These are phyloP conservation scores for Rhizopus arrhizus DNA, from an alignment of 371 early-diverging fungal species.

Conservation along the genomic window DNA sequence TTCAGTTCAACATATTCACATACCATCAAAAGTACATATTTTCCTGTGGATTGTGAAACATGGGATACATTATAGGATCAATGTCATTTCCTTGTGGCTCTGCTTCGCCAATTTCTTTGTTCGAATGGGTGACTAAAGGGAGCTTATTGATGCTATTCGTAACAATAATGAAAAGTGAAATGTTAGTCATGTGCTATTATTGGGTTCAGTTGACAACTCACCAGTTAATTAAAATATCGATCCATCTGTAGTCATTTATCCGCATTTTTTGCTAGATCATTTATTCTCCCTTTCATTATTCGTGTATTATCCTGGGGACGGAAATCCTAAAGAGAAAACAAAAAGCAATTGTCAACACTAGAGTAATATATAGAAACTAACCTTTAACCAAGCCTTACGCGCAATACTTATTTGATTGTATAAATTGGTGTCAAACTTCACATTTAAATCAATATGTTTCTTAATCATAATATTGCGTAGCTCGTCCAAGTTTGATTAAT, in stretches of 20 bases:
- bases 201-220: slow-evolving; percentile 13
- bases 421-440: slow-evolving; percentile 24
- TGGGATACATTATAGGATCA: slow-evolving; percentile 18
- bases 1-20: slow-evolving; percentile 18
- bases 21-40: slow-evolving; percentile 23
- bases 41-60: slow-evolving; percentile 21
- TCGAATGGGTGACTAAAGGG: slow-evolving; percentile 10
- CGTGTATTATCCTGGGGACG: slow-evolving; percentile 18
- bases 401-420: slow-evolving; percentile 23
- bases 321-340: slow-evolving; percentile 24
- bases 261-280: slow-evolving; percentile 13
- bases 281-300: slow-evolving; percentile 12
- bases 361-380: slow-evolving; percentile 20
- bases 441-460: slow-evolving; percentile 19
- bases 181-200: slow-evolving; percentile 17
- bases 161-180: slow-evolving; percentile 22
- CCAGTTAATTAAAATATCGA: slow-evolving; percentile 24
- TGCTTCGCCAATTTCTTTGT: slow-evolving; percentile 21
- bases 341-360: slow-evolving; percentile 14
- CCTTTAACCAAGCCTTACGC: slow-evolving; percentile 23
- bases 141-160: slow-evolving; percentile 20
- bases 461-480: slow-evolving; percentile 6
- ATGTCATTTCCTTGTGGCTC: slow-evolving; percentile 16
- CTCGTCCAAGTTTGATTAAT: slow-evolving; percentile 13
- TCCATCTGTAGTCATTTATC: slow-evolving; percentile 15